A percentile compares a stretch with the other conserved stretches of the same genome.
Evolutionary conservation across 225 moss, liverwort and hornwort species (phyloP).

Genomic region (Rhytidiadelphus loreus): DNA sequence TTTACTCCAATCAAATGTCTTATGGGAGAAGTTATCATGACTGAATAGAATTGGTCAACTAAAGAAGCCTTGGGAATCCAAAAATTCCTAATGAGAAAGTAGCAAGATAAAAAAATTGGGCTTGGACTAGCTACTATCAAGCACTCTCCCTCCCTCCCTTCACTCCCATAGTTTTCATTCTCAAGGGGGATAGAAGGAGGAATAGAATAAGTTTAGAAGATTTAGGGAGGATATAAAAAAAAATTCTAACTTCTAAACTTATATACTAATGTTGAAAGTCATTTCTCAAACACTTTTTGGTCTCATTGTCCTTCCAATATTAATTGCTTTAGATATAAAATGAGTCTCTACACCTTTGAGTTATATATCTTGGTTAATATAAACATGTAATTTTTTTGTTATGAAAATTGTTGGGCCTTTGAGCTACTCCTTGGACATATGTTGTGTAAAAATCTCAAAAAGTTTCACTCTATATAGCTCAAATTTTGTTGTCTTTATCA

Average conservation of each 20-base stretch:
- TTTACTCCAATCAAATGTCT: accelerated
- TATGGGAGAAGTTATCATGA: accelerated
- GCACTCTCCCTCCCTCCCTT: background rate
- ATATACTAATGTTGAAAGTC: background rate
- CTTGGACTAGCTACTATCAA: background rate
- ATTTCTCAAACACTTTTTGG: accelerated
- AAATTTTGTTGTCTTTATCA: accelerated
- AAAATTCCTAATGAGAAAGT: background rate
- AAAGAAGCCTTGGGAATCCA: background rate
- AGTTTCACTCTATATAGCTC: background rate
- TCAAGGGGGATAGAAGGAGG: background rate
- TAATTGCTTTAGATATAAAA: too few species aligned
- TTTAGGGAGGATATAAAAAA: accelerated
- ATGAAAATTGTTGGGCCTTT: too few species aligned
- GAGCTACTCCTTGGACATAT: too few species aligned
- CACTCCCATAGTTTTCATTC: background rate
- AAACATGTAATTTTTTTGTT: too few species aligned
- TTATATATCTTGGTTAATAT: too few species aligned
- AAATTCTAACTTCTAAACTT: background rate
- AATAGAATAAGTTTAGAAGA: background rate
- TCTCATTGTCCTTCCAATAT: accelerated
- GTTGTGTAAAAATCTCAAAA: background rate
- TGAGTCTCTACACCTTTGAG: too few species aligned
- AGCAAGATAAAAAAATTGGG: accelerated
- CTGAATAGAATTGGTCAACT: background rate